A percentile compares a stretch with the other conserved stretches of the same genome.
Conservation (phyloP, 2,329 filamentous ascomycete genomes). For the Rhynchosporium agropyri region DNA sequence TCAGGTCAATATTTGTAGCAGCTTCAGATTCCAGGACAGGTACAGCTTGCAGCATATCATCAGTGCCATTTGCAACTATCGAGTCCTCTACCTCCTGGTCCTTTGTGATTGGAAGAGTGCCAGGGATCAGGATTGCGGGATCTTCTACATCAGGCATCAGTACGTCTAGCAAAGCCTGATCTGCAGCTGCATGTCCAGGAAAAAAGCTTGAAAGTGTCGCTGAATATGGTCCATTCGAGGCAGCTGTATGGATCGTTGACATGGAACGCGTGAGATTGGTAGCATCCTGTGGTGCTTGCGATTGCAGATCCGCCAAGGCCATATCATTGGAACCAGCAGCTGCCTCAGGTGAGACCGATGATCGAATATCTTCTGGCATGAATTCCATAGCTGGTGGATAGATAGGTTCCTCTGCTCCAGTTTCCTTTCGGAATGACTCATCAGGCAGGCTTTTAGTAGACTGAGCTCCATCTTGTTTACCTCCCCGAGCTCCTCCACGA, state of each 20-base stretch:
- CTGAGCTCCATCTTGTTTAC: not conserved
- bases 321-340: not conserved
- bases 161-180: not conserved
- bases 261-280: not conserved
- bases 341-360: not conserved
- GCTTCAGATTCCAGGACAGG: not conserved
- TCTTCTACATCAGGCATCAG: not conserved
- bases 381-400: not conserved
- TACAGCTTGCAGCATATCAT: too few species aligned
- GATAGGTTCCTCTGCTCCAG: not conserved
- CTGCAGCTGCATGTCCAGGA: not conserved
- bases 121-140: not conserved
- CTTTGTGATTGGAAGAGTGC: not conserved
- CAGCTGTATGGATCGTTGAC: not conserved
- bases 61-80: not conserved
- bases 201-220: not conserved
- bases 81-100: not conserved
- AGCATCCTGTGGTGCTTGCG: not conserved
- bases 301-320: too few species aligned
- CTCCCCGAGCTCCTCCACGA: constrained; percentile 1
- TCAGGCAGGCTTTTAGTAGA: not conserved
- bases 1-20: not conserved
- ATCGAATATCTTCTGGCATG: not conserved
- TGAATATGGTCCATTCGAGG: not conserved
- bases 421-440: not conserved